phyloP scores from a whole-genome alignment of 1,284 basidiomycete species.

The Tremellales sp. region DNA sequence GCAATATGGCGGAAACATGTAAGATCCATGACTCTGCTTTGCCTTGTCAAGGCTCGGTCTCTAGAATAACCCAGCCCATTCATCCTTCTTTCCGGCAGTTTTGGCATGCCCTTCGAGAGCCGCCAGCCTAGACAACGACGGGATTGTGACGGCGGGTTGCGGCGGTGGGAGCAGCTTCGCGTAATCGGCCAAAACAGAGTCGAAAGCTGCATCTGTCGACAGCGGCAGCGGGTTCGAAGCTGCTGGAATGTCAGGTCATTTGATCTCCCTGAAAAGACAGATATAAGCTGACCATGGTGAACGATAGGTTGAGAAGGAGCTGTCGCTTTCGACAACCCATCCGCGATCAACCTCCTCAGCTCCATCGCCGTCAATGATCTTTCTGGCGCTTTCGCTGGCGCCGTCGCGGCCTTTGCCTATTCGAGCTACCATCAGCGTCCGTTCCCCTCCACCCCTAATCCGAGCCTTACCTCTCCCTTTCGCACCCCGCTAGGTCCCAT shows the following conservation, averaged over 20 bases:
- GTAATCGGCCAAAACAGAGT: constrained; percentile 45
- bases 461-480: constrained; percentile 29
- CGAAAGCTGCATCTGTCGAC: constrained; percentile 40
- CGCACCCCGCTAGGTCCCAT: constrained; percentile 40
- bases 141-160: constrained; percentile 28
- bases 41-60: not conserved
- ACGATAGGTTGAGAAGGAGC: constrained; percentile 54
- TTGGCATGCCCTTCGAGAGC: constrained; percentile 19
- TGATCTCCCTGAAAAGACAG: not conserved
- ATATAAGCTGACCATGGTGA: constrained; percentile 49
- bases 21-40: not conserved
- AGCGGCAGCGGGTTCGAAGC: constrained; percentile 21
- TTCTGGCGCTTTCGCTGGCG: constrained; percentile 25
- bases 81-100: constrained; percentile 31
- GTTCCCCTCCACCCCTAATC: not conserved
- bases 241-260: not conserved
- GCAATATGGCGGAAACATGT: not conserved
- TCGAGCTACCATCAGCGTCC: not conserved
- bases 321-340: constrained; percentile 62
- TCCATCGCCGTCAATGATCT: constrained; percentile 63
- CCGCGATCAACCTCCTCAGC: constrained; percentile 67
- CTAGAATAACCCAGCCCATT: constrained; percentile 42
- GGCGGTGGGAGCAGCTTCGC: constrained; percentile 33
- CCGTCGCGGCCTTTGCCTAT: constrained; percentile 1
- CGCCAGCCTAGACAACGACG: constrained; percentile 20